Conservation (phyloP, 2,329 filamentous ascomycete genomes). For the Tolypocladium paradoxum region DNA sequence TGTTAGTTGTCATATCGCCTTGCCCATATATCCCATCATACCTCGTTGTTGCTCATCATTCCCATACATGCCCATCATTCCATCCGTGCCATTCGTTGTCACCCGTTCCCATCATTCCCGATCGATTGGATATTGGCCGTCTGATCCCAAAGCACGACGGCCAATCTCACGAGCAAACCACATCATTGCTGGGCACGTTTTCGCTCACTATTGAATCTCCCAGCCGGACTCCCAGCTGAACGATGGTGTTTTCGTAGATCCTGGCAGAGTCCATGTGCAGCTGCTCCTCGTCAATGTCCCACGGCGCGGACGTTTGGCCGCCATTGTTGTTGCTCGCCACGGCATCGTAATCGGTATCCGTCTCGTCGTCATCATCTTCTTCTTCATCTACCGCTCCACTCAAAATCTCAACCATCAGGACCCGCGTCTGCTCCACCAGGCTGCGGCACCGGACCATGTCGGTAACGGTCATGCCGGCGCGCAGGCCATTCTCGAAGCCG, state of each 20-base stretch:
- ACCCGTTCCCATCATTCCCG: neutral
- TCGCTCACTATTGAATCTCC: conserved; percentile 27
- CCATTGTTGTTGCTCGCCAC: conserved; percentile 15
- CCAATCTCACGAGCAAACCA: neutral
- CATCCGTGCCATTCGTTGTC: no score
- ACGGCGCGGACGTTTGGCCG: conserved; percentile 2
- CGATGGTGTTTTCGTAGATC: conserved; percentile 72
- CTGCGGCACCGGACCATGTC: conserved; percentile 84
- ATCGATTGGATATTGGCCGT: neutral
- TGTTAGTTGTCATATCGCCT: neutral
- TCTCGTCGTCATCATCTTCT: conserved; percentile 25
- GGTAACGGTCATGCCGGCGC: conserved; percentile 60
- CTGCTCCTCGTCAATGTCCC: conserved; percentile 35
- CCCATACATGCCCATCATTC: neutral
- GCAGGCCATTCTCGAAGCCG: conserved; percentile 53
- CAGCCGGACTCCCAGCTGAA: conserved; percentile 59
- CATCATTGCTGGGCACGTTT: conserved; percentile 3
- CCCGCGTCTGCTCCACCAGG: conserved; percentile 64
- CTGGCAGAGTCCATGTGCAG: conserved; percentile 60
- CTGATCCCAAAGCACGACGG: neutral
- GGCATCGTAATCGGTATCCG: conserved; percentile 24
- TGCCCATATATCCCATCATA: neutral
- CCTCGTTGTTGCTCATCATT: neutral
- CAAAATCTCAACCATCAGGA: conserved; percentile 60
- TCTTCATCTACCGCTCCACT: conserved; percentile 33